Percentiles rank a stretch among this genome's conserved stretches.
Conservation (phyloP, 129 eudicot genomes). For the Helianthus tuberosus region DNA sequence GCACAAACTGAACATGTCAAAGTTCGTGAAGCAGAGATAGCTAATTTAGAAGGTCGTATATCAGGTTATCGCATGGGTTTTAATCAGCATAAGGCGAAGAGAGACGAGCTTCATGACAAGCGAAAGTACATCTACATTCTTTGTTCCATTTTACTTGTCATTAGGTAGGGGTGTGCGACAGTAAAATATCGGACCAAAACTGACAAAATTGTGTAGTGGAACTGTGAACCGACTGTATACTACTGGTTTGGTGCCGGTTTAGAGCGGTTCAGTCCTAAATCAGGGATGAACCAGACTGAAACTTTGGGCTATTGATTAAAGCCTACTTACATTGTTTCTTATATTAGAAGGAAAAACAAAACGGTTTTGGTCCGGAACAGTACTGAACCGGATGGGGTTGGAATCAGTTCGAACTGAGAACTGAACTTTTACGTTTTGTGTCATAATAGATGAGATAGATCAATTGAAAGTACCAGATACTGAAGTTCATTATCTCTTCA, state of each 20-base stretch:
- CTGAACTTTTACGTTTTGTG: neutral
- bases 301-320: neutral
- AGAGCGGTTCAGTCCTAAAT: neutral
- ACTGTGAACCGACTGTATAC: neutral
- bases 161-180: neutral
- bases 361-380: neutral
- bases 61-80: conserved; percentile 62
- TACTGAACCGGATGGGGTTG: neutral
- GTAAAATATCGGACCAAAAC: neutral
- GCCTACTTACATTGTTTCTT: neutral
- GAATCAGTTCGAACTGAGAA: neutral
- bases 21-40: conserved; percentile 50
- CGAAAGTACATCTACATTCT: conserved; percentile 64
- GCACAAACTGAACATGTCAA: conserved; percentile 64
- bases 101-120: conserved; percentile 85
- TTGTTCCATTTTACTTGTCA: neutral
- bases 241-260: too few species aligned
- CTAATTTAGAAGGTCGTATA: conserved; percentile 49
- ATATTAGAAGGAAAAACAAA: neutral
- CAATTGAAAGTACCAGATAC: conserved; percentile 27
- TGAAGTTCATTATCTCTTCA: conserved; percentile 30
- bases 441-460: neutral
- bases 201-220: neutral
- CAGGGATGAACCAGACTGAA: neutral
- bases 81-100: conserved; percentile 53